Conservation (phyloP, 1,284 basidiomycete genomes). For the Hemileia vastatrix region DNA sequence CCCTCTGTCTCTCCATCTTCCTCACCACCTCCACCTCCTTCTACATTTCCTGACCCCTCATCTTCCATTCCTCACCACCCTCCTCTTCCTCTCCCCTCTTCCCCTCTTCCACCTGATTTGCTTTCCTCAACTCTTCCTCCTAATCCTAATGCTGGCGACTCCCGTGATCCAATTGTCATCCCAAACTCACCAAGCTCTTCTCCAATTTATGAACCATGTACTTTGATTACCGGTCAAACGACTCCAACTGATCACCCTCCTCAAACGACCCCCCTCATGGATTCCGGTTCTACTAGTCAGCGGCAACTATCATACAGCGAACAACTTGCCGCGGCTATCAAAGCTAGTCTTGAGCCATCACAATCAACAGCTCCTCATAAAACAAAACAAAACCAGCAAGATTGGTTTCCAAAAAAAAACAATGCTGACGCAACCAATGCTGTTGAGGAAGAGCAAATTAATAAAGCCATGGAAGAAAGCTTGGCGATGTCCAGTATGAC, state of each 20-base stretch:
- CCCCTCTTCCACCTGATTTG: background rate
- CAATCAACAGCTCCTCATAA: background rate
- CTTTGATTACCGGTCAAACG: conserved; percentile 16
- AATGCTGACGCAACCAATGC: no score
- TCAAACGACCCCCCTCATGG: background rate
- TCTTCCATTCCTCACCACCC: background rate
- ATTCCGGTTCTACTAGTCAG: background rate
- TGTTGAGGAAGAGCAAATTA: conserved; percentile 24
- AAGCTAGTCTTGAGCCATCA: conserved; percentile 16
- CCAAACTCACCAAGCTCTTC: conserved; percentile 21
- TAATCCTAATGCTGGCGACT: background rate
- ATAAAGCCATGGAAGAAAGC: conserved; percentile 22
- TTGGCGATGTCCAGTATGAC: conserved; percentile 18
- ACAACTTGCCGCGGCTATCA: conserved; percentile 20
- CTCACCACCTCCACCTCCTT: background rate
- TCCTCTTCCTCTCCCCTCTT: background rate
- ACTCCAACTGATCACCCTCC: conserved; percentile 18
- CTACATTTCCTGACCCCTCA: no score
- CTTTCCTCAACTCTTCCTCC: background rate
- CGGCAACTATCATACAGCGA: conserved; percentile 11
- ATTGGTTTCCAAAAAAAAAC: conserved; percentile 9
- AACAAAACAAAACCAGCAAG: background rate
- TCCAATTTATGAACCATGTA: conserved; percentile 23
- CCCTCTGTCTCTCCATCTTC: background rate
- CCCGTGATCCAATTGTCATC: conserved; percentile 21